Percentiles rank a stretch among this genome's conserved stretches.
Evolutionary conservation across 176 grass and related monocot species (phyloP).

Genomic region (Cenchrus purpureus): DNA sequence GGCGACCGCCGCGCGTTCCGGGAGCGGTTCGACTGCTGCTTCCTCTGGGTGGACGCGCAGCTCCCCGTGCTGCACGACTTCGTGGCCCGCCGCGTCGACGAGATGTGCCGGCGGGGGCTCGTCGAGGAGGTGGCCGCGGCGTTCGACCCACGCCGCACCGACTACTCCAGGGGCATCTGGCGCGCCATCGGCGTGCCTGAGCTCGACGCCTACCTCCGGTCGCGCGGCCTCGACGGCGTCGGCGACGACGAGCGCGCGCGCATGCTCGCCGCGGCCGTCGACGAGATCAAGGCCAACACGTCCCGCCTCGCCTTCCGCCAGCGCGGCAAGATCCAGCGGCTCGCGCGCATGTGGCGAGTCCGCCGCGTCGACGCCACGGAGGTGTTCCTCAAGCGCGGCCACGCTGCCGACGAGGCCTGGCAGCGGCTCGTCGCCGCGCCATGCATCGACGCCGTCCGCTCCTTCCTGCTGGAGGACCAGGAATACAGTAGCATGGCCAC

Average conservation of each 20-base stretch:
- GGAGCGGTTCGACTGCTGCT: slow-evolving; percentile 71
- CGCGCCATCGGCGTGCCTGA: slow-evolving; percentile 87
- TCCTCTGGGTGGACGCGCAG: slow-evolving; percentile 90
- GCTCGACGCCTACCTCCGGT: slow-evolving; percentile 71
- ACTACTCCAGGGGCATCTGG: slow-evolving; percentile 78
- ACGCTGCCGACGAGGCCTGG: slow-evolving; percentile 62
- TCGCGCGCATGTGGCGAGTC: slow-evolving; percentile 69
- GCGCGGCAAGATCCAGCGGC: slow-evolving; percentile 69
- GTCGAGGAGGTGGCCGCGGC: slow-evolving; percentile 69
- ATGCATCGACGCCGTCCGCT: slow-evolving; percentile 46
- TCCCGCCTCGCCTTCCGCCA: slow-evolving; percentile 67
- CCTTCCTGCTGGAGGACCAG: slow-evolving; percentile 54
- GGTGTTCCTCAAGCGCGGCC: slow-evolving; percentile 52
- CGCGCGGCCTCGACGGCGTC: slow-evolving; percentile 31
- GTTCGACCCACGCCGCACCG: slow-evolving; percentile 60
- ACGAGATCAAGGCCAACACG: slow-evolving; percentile 87
- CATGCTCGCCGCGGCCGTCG: slow-evolving; percentile 59
- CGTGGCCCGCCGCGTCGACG: slow-evolving; percentile 70
- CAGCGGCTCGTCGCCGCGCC: slow-evolving; percentile 62
- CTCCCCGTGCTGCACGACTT: slow-evolving; percentile 62
- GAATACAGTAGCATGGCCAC: slow-evolving; percentile 43
- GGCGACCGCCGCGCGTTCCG: slow-evolving; percentile 63
- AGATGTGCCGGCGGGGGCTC: slow-evolving; percentile 67
- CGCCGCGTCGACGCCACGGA: slow-evolving; percentile 80
- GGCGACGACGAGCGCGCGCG: slow-evolving; percentile 41